phyloP scores from a whole-genome alignment of 345 rosid genomes.

The Gossypioides kirkii region DNA sequence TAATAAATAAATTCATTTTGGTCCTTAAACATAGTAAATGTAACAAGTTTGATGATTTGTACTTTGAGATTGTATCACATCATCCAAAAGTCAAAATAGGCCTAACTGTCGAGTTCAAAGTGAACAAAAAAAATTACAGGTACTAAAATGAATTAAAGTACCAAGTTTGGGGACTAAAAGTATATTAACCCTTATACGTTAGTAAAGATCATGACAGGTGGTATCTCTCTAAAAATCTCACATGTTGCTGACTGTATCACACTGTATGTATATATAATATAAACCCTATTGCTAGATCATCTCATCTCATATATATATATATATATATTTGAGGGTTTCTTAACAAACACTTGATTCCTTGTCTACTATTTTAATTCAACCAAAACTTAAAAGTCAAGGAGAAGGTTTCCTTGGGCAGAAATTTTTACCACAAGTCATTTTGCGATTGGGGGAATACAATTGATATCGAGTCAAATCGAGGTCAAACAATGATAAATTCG shows the following conservation, averaged over 20 bases:
- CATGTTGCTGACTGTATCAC: slow-evolving; percentile 30
- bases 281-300: slow-evolving; percentile 8
- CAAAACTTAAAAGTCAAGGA: background rate
- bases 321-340: background rate
- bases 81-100: no score
- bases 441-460: background rate
- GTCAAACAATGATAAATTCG: no score
- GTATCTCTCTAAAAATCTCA: background rate
- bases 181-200: background rate
- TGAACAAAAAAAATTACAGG: no score
- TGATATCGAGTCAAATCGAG: no score
- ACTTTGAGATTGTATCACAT: no score
- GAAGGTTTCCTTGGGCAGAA: background rate
- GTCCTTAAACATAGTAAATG: no score
- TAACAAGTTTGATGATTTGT: no score
- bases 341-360: slow-evolving; percentile 28
- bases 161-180: no score
- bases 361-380: background rate
- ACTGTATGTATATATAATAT: background rate
- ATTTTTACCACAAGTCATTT: slow-evolving; percentile 7
- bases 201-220: background rate
- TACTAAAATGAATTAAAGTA: no score
- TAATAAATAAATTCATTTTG: no score
- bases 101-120: no score
- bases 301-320: no score